Base-by-base conservation (phyloP, 331 rosid genomes). In the Spiraea crenata region DNA sequence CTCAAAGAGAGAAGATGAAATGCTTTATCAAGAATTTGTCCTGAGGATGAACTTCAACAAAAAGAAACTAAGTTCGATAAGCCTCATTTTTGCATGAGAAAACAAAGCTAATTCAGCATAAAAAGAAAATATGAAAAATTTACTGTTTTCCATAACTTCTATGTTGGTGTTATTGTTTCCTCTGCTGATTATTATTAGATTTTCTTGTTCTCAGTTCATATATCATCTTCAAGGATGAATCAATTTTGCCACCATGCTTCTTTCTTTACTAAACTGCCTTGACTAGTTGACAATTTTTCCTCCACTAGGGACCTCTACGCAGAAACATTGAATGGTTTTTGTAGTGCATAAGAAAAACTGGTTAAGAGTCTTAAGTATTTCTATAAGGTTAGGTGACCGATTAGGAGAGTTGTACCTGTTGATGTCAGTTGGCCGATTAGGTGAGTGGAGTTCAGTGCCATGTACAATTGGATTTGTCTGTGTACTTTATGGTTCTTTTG, bases 1-100 rank as follows among this genome's bases (percentile, higher is more conserved):
- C 74, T 93, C 99, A 79, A 72, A 80, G 72, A 91, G 80, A 66
- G 97, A 91, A 81, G 99, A 91, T 58, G 99, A 95, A 13, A 88
- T 88, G 95, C 88, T 89, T 6, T 91, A 89, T 80, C 82, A 83
- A 76, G 97, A 91, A 16, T 95, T 95, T 71, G 90, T 95, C 40
- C 85, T 81, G 75, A 89, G 69, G 84, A 74, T 89, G 90, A 87
- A 95, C 71, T 91, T 91, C 90, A 91, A 91, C 84, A 91, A 87
- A 80, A 89, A 76, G 90, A 95, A 91, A 85, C 97, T 91, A 76
- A 87, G 99, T 79, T 76, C 46, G 60, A 25, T 13, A 42, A 42
- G 14, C 40, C 63, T 52, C 39, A 59, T 48, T 1, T 44, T 70
- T 9, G 56, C 61, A 57, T 63, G 17, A 41, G n/a, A 51, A 66